Percentiles rank a stretch among this genome's conserved stretches.
phyloP scores from a whole-genome alignment of 495 filamentous ascomycete species.

The Hypoxylon perforatum region DNA sequence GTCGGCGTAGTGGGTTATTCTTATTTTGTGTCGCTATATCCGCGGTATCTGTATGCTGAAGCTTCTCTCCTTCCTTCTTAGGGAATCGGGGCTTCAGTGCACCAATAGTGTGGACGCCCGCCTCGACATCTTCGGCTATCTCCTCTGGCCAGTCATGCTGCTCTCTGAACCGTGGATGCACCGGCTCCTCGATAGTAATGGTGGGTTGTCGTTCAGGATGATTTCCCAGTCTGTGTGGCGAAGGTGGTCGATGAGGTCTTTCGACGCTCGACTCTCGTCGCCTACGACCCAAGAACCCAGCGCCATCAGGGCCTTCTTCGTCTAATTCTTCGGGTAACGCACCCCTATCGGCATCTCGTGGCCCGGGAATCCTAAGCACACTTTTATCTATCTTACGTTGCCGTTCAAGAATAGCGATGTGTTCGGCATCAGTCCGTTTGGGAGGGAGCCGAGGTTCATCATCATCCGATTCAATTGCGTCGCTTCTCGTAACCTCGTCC shows the following conservation, averaged over 20 bases:
- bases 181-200: slow-evolving; percentile 73
- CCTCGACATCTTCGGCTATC: slow-evolving; percentile 49
- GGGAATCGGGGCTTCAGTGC: slow-evolving; percentile 52
- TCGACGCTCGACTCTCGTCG: slow-evolving; percentile 41
- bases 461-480: slow-evolving; percentile 47
- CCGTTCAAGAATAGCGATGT: slow-evolving; percentile 86
- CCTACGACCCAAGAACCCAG: slow-evolving; percentile 10
- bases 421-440: slow-evolving; percentile 72
- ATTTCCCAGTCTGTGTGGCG: slow-evolving; percentile 44
- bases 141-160: slow-evolving; percentile 47
- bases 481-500: slow-evolving; percentile 64
- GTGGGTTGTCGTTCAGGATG: slow-evolving; percentile 61
- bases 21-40: slow-evolving; percentile 19
- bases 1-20: slow-evolving; percentile 30
- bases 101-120: slow-evolving; percentile 45
- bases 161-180: slow-evolving; percentile 48
- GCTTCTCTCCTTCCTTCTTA: slow-evolving; percentile 42
- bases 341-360: slow-evolving; percentile 85
- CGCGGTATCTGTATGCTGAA: slow-evolving; percentile 38
- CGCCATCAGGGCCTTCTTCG: slow-evolving; percentile 41
- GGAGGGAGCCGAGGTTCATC: slow-evolving; percentile 61
- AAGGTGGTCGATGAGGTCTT: slow-evolving; percentile 19
- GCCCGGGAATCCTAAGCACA: slow-evolving; percentile 85
- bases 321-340: slow-evolving; percentile 68
- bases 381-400: slow-evolving; percentile 80